phyloP scores from a whole-genome alignment of 352 stramenopile genomes.

The Pythium biforme region DNA sequence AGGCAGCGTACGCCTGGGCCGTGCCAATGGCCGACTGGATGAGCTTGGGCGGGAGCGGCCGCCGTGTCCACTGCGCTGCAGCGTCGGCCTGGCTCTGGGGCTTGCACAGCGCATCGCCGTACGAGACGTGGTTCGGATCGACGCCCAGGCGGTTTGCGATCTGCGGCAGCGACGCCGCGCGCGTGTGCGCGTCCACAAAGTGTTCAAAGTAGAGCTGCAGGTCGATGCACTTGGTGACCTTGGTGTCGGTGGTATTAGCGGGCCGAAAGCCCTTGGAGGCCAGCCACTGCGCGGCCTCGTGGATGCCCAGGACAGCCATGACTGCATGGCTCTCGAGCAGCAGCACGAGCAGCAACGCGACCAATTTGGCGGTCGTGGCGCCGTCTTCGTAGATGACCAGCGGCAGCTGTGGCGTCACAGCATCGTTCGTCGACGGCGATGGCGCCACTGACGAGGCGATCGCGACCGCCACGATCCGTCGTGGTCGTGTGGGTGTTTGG shows the following conservation, averaged over 20 bases:
- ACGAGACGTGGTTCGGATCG: constrained; percentile 9
- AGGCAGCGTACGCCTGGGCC: constrained; percentile 6
- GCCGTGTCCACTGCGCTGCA: neutral
- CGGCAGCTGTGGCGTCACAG: neutral
- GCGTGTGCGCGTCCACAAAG: constrained; percentile 9
- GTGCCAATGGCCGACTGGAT: neutral
- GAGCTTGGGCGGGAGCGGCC: neutral
- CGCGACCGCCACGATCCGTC: neutral
- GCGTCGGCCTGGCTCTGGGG: neutral
- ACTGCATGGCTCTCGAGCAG: constrained; percentile 11
- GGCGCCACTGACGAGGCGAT: constrained; percentile 1
- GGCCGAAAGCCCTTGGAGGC: neutral
- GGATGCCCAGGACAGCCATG: constrained; percentile 17
- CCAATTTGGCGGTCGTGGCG: neutral
- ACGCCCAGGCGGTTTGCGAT: constrained; percentile 5
- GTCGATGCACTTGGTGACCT: constrained; percentile 20
- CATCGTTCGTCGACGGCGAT: neutral
- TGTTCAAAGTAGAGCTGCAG: constrained; percentile 34
- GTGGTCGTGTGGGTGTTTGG: too few relatives aligned
- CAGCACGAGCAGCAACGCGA: constrained; percentile 7
- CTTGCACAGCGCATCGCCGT: constrained; percentile 16
- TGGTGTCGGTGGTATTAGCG: neutral
- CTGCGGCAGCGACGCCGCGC: constrained; percentile 12
- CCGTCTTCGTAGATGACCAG: constrained; percentile 1
- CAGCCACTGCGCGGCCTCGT: constrained; percentile 16